Base-by-base conservation (phyloP, 2,329 filamentous ascomycete species). In the Clonostachys byssicola region DNA sequence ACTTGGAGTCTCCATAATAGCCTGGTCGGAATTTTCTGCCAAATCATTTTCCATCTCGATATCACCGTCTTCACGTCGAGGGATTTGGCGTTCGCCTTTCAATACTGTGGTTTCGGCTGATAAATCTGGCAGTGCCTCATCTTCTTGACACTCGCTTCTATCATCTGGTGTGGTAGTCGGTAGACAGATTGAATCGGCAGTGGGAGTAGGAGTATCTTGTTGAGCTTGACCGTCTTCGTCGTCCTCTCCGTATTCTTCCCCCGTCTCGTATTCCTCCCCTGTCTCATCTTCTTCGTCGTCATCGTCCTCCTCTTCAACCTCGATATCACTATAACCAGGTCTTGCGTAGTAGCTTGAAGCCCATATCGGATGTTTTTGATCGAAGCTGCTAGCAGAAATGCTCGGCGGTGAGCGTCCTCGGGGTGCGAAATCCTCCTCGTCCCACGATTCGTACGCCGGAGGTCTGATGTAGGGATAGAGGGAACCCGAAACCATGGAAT, bases 351-450 rank as follows among this genome's bases (percentile, higher is more conserved):
- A 58, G 39, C 67, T 70, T 14, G 65, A 61, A 14, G 69, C 66
- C 64, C 67, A 70, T 2, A 58, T 61, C 17, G 66, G 59, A n/a
- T 60, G 53, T 40, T 59, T 55, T n/a, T 60, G 57, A 42, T 66
- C 72, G 45, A 63, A 60, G 49, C 74, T 67, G 49, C 67, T 74
- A 17, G 74, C 72, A 35, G 72, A 57, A 12, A 74, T 74, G 39
- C 75, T 78, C 1, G 77, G 75, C 2, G 77, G 77, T 20, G 78
- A 81, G 33, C 78, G 70, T 6, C 78, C 78, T 41, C 78, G 66
- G 12, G 50, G 48, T 3, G 42, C 47, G 12, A 44, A 48, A 6
- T 74, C 72, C 52, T 72, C 75, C 23, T 30, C 23, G 23, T 30
- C 23, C 54, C 72, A 71, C 2, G 67, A 61, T 34, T 77, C 73